A percentile compares a stretch with the other conserved stretches of the same genome.
These are phyloP conservation scores for Termitomyces sp. DNA, from an alignment of 768 basidiomycete species.

Conservation along the genomic window DNA sequence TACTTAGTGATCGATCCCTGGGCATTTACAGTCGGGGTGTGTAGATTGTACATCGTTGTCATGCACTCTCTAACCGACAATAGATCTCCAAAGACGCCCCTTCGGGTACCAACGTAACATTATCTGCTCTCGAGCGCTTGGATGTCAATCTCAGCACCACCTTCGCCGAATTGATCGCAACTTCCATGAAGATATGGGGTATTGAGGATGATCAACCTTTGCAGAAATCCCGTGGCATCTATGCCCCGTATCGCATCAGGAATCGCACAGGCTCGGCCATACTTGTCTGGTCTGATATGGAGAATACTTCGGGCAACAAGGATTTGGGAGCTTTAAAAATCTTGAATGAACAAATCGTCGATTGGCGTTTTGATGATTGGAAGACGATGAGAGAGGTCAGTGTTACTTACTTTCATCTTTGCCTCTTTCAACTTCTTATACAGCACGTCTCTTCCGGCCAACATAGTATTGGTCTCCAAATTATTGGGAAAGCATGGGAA, in stretches of 20 bases:
- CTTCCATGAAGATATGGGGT: constrained; percentile 67
- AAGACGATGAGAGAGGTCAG: constrained; percentile 86
- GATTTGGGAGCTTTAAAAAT: constrained; percentile 55
- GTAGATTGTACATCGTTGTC: neutral
- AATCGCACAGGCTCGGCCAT: constrained; percentile 89
- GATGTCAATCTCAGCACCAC: constrained; percentile 90
- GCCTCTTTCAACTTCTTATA: constrained; percentile 3
- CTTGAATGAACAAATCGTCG: constrained; percentile 68
- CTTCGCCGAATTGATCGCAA: constrained; percentile 81
- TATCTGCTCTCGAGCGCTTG: constrained; percentile 77
- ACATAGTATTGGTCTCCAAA: constrained; percentile 82
- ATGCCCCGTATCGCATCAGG: constrained; percentile 88
- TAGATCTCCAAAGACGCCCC: constrained; percentile 54
- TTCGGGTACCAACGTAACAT: constrained; percentile 49
- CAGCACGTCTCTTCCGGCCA: constrained; percentile 68
- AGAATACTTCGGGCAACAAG: constrained; percentile 42
- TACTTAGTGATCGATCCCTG: constrained; percentile 90
- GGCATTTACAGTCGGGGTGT: constrained; percentile 74
- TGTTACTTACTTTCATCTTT: neutral
- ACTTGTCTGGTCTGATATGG: constrained; percentile 80
- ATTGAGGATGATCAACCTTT: constrained; percentile 68
- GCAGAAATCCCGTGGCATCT: constrained; percentile 76
- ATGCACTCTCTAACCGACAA: neutral
- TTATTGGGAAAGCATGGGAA: constrained; percentile 87
- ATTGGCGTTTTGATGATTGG: constrained; percentile 99